phyloP scores from a whole-genome alignment of 345 rosid species.

The Dipteronia dyeriana region DNA sequence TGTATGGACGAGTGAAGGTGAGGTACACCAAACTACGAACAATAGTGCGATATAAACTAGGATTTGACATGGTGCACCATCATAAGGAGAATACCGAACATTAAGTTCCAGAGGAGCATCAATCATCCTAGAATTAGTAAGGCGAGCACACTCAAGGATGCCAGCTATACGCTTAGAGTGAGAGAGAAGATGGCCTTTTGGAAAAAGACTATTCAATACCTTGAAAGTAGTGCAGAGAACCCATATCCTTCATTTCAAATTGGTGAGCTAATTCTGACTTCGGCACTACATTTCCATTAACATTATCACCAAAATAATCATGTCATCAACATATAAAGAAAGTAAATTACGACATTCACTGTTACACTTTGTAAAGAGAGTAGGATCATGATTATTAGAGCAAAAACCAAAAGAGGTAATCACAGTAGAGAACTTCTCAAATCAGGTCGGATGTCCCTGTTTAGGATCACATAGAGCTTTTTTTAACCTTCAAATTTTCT shows the following conservation, averaged over 20 bases:
- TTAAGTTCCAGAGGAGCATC: not conserved
- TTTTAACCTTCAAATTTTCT: too few relatives aligned
- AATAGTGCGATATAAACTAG: not conserved
- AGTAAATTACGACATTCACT: too few relatives aligned
- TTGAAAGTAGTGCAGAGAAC: not conserved
- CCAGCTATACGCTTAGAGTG: not conserved
- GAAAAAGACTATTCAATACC: not conserved
- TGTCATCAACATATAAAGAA: too few relatives aligned
- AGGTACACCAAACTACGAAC: constrained; percentile 4
- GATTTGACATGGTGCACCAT: not conserved
- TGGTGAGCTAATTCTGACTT: not conserved
- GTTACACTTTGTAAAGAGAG: too few relatives aligned
- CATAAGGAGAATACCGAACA: not conserved
- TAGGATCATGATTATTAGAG: too few relatives aligned
- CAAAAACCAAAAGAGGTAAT: too few relatives aligned
- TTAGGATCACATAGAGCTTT: too few relatives aligned
- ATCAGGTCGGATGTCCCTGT: too few relatives aligned
- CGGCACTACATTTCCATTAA: not conserved
- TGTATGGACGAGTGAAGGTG: not conserved
- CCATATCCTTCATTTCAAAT: constrained; percentile 9
- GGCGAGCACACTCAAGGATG: not conserved
- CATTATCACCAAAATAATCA: not conserved
- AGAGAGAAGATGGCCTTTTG: not conserved
- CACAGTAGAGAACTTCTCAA: too few relatives aligned
- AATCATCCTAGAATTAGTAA: not conserved